phyloP scores from a whole-genome alignment of 148 eudicot species.

The Chenopodium quinoa region DNA sequence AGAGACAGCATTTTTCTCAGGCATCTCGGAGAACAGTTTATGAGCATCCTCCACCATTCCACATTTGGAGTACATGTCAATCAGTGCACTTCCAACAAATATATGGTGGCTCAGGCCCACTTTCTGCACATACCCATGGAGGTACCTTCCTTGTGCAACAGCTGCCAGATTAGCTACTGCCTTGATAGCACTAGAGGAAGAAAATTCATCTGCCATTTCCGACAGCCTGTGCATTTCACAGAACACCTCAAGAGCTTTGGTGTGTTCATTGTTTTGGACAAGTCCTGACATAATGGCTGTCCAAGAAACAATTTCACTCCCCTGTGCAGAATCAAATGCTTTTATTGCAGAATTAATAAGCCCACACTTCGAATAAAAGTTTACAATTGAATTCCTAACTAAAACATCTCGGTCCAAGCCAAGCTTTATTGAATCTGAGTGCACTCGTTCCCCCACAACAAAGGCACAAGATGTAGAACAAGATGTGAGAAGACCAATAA shows the following conservation, averaged over 20 bases:
- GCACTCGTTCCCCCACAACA: slow-evolving; percentile 38
- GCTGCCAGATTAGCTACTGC: slow-evolving; percentile 32
- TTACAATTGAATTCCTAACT: slow-evolving; percentile 41
- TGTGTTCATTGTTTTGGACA: slow-evolving; percentile 31
- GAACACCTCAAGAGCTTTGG: slow-evolving; percentile 35
- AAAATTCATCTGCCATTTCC: slow-evolving; percentile 33
- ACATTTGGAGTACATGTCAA: slow-evolving; percentile 52
- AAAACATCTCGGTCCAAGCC: slow-evolving; percentile 31
- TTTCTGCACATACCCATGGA: slow-evolving; percentile 43
- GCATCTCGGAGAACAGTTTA: slow-evolving; percentile 36
- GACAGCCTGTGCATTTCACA: slow-evolving; percentile 38
- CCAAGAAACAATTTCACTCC: slow-evolving; percentile 42
- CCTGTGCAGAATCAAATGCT: slow-evolving; percentile 34
- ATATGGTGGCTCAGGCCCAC: slow-evolving; percentile 31
- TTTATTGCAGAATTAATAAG: slow-evolving; percentile 29
- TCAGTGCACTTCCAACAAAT: slow-evolving; percentile 46
- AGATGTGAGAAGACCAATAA: slow-evolving; percentile 34
- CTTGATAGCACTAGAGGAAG: slow-evolving; percentile 42
- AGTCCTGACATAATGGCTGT: slow-evolving; percentile 43
- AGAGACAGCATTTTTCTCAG: slow-evolving; percentile 11
- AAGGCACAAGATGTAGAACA: slow-evolving; percentile 27
- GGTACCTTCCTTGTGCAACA: slow-evolving; percentile 31
- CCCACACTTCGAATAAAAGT: slow-evolving; percentile 43
- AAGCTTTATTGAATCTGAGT: slow-evolving; percentile 29
- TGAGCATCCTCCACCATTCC: slow-evolving; percentile 49